Evolutionary conservation across 208 protist genomes (phyloP), one percentile per base, ranked within the genome.

Genomic region (Crithidia acanthocephali): DNA sequence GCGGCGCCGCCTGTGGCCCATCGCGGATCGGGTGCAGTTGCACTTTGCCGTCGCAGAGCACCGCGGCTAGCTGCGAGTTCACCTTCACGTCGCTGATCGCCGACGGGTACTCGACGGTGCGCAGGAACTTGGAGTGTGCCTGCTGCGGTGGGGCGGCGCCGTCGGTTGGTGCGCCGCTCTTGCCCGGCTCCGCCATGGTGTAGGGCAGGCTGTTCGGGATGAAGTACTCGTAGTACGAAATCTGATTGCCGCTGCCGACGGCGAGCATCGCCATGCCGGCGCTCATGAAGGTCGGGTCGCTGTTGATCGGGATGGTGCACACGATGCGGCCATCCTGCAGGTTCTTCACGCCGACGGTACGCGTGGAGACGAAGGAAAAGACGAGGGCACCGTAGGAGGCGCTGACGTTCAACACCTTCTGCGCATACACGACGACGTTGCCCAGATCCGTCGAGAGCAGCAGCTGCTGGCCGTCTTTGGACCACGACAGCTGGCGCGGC

Each of bases 401-500:
- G 60, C 87, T 87, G 35, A 98, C 78, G 25, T 86, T 79, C 37
- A 94, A 87, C 32, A 98, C 86, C 22, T 82, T 88, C 28, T 96
- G 82, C 27, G 88, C 75, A 75, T 91, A 98, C 60, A 62, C 87
- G 62, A 88, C 72, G 13, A 98, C 47, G 68, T 86, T 81, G 32
- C 96, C 95, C 15, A 83, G 83, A 20, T 87, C 79, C 2, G 90
- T 95, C n/a, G 68, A 58, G 11, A 97, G 42, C 9, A 88, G 84
- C 4, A 99, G 68, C 40, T 90, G 91, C 75, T 97, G 93, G 10
- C 97, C 97, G 57, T 98, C 95, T 9, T 81, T 77, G 56, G 92
- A 94, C 95, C 96, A 98, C 42, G 62, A 27, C 1, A 74, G 42
- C 40, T 47, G 32, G 16, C 48, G 28, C 16, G 59, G 74, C 32